phyloP scores from a whole-genome alignment of 768 basidiomycete species.

The Thelephora ganbajun region DNA sequence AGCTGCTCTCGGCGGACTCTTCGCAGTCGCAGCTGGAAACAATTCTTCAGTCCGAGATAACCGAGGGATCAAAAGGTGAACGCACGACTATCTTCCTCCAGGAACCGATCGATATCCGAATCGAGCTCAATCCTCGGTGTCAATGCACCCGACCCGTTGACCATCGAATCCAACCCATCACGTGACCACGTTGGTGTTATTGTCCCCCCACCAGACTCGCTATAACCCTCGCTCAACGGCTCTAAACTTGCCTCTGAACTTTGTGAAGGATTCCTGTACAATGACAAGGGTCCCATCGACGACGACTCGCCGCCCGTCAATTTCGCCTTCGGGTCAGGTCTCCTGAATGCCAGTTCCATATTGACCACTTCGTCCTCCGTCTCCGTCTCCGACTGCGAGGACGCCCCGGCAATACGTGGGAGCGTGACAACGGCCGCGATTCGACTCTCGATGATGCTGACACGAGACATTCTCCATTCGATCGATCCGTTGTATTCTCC shows the following conservation, averaged over 20 bases:
- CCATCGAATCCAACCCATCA: slow-evolving; percentile 3
- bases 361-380: slow-evolving; percentile 15
- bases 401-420: slow-evolving; percentile 35
- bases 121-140: slow-evolving; percentile 5
- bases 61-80: neutral
- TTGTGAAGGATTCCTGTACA: slow-evolving; percentile 14
- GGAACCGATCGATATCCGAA: slow-evolving; percentile 4
- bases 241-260: slow-evolving; percentile 17
- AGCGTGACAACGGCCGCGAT: slow-evolving; percentile 18
- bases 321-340: slow-evolving; percentile 7
- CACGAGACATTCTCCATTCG: slow-evolving; percentile 62
- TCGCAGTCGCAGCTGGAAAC: neutral
- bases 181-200: slow-evolving; percentile 6
- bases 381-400: slow-evolving; percentile 25
- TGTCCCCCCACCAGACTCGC: slow-evolving; percentile 5
- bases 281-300: slow-evolving; percentile 6
- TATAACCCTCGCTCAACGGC: slow-evolving; percentile 7
- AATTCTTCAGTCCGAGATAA: neutral
- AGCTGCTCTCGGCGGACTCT: slow-evolving; percentile 14
- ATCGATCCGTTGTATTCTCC: slow-evolving; percentile 65
- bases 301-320: slow-evolving; percentile 1
- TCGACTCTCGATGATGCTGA: slow-evolving; percentile 44
- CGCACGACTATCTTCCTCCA: slow-evolving; percentile 10
- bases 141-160: slow-evolving; percentile 1
- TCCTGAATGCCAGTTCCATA: slow-evolving; percentile 14